Percentiles rank a stretch among this genome's conserved stretches.
Conservation (phyloP, 176 grass and related monocot species). For the Zoysia japonica region DNA sequence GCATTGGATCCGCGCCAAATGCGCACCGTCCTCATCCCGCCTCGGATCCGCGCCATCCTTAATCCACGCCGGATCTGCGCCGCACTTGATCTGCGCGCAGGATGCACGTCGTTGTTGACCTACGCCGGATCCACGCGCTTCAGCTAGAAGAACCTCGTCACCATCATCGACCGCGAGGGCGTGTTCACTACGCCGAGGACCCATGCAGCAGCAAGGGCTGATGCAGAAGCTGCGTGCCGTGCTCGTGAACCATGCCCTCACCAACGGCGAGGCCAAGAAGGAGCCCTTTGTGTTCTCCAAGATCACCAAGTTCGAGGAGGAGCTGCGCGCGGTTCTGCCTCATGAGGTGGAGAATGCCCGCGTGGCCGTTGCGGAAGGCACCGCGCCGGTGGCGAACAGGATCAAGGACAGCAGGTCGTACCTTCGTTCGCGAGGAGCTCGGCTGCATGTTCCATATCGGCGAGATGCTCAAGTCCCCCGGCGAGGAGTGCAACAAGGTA, state of each 20-base stretch:
- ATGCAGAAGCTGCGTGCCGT: conserved; percentile 78
- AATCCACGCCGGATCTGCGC: no score
- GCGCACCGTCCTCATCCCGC: no score
- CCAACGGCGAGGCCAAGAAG: conserved; percentile 51
- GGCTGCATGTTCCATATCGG: conserved; percentile 69
- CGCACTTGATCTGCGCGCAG: no score
- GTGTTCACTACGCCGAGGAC: conserved; percentile 87
- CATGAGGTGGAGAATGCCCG: conserved; percentile 68
- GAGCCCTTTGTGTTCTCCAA: conserved; percentile 69
- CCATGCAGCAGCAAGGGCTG: conserved; percentile 57
- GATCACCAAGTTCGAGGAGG: conserved; percentile 78
- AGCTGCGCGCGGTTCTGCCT: conserved; percentile 54
- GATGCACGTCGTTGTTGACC: no score
- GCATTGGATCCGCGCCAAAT: no score
- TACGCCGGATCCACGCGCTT: conserved; percentile 40
- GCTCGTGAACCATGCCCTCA: conserved; percentile 71
- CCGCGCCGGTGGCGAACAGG: conserved; percentile 53
- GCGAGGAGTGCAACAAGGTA: conserved; percentile 82
- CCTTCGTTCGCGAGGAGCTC: conserved; percentile 78
- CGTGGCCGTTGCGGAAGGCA: conserved; percentile 57
- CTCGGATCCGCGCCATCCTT: no score
- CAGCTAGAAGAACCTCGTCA: conserved; percentile 70
- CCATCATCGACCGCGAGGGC: conserved; percentile 62
- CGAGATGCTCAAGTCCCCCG: conserved; percentile 79
- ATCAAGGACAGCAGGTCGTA: conserved; percentile 69